Evolutionary conservation across 164 flowering plant genomes (phyloP).

Genomic region (Nelumbo lutea): DNA sequence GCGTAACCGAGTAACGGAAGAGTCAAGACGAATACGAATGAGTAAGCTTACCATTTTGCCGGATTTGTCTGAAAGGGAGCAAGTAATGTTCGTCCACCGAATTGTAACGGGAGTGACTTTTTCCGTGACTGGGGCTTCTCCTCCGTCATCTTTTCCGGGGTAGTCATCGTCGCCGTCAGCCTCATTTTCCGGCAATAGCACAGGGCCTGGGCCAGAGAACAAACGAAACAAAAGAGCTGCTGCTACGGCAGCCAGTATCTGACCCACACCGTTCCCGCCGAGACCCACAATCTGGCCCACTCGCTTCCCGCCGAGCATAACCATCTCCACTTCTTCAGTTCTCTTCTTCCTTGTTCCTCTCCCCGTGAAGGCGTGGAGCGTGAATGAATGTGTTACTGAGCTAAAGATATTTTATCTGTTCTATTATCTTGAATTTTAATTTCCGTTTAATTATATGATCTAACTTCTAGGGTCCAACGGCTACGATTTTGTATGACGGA

Average conservation of each 20-base stretch:
- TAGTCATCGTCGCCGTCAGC: constrained; percentile 24
- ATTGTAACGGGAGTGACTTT: constrained; percentile 67
- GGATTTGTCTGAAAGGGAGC: constrained; percentile 69
- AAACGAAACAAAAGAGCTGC: constrained; percentile 78
- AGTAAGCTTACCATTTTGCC: constrained; percentile 53
- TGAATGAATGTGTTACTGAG: too few species aligned
- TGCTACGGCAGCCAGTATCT: constrained; percentile 67
- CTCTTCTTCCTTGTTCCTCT: neutral
- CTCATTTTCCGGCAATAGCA: constrained; percentile 36
- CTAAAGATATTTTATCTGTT: too few species aligned
- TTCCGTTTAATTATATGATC: too few species aligned
- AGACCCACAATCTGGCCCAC: constrained; percentile 33
- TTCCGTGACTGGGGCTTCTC: constrained; percentile 30
- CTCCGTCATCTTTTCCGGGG: constrained; percentile 23
- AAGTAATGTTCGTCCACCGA: constrained; percentile 74
- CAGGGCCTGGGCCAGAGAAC: constrained; percentile 67
- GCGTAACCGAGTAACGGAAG: neutral
- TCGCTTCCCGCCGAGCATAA: constrained; percentile 35
- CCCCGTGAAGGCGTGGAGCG: neutral
- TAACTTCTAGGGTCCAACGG: too few species aligned
- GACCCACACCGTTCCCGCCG: constrained; percentile 70
- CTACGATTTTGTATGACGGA: too few species aligned
- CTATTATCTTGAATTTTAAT: too few species aligned
- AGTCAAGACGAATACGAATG: neutral
- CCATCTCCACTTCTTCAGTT: constrained; percentile 15